Percentiles rank a stretch among this genome's conserved stretches.
Conservation (phyloP, 306 rosid species). For the Purshia tridentata region DNA sequence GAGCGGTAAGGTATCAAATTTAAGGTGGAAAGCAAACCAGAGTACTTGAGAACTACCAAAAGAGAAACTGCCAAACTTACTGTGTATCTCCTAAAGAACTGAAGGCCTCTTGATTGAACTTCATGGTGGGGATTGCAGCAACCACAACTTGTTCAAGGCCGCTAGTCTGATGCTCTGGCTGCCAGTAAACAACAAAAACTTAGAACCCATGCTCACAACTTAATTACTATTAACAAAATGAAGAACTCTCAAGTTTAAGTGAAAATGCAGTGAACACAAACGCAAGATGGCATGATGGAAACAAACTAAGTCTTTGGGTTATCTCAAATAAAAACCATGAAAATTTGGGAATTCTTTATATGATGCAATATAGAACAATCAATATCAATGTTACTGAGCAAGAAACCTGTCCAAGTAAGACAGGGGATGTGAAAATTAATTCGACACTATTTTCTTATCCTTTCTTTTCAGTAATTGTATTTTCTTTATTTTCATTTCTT, state of each 20-base stretch:
- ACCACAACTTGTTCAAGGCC: slow-evolving; percentile 73
- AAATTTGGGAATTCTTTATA: neutral
- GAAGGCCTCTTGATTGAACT: slow-evolving; percentile 76
- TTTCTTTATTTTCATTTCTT: neutral
- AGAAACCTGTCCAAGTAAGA: neutral
- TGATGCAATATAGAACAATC: neutral
- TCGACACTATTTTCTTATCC: neutral
- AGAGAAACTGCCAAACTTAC: slow-evolving; percentile 50
- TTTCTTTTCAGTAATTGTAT: neutral
- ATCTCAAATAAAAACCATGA: neutral
- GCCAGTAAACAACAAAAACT: slow-evolving; percentile 58
- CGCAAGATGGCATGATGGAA: neutral
- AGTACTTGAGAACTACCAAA: neutral
- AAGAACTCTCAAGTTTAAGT: neutral
- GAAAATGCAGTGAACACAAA: slow-evolving; percentile 3
- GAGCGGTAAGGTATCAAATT: neutral
- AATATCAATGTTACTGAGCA: neutral
- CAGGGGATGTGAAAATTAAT: neutral
- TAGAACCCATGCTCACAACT: slow-evolving; percentile 34
- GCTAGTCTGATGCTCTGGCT: slow-evolving; percentile 73
- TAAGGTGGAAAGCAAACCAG: neutral
- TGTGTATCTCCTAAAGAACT: slow-evolving; percentile 72
- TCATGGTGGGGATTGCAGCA: slow-evolving; percentile 92
- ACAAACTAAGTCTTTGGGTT: neutral
- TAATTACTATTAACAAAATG: slow-evolving; percentile 6